These are phyloP conservation scores for Talaromyces sp. DNA, from an alignment of 2,329 filamentous ascomycete genomes.

Conservation along the genomic window DNA sequence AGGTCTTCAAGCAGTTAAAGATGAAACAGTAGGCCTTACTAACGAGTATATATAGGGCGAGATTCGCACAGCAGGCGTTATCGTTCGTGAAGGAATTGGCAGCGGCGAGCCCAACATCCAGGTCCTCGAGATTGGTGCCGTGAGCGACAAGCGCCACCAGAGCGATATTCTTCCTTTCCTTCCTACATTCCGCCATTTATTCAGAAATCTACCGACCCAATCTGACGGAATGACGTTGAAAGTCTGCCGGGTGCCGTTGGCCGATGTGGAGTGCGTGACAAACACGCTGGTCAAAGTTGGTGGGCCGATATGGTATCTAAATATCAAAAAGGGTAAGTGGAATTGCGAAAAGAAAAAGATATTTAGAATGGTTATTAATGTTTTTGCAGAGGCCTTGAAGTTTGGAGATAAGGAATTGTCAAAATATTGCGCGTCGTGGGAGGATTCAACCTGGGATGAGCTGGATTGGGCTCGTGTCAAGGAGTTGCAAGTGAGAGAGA, in stretches of 20 bases:
- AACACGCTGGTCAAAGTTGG: constrained; percentile 56
- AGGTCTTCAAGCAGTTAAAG: constrained; percentile 18
- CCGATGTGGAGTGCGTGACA: constrained; percentile 81
- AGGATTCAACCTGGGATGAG: constrained; percentile 72
- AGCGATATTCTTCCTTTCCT: constrained; percentile 87
- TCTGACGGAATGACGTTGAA: constrained; percentile 66
- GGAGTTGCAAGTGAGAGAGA: constrained; percentile 74
- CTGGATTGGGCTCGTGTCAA: constrained; percentile 76
- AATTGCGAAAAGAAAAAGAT: not conserved
- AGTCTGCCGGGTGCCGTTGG: constrained; percentile 64
- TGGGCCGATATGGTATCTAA: constrained; percentile 44
- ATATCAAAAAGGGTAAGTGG: constrained; percentile 46
- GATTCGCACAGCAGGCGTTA: constrained; percentile 73
- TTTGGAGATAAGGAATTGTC: constrained; percentile 66
- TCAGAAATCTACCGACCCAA: constrained; percentile 63
- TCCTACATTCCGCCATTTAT: constrained; percentile 61
- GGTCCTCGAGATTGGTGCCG: constrained; percentile 70
- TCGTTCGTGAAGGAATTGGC: constrained; percentile 70
- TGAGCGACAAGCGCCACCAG: constrained; percentile 65
- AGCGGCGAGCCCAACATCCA: constrained; percentile 67
- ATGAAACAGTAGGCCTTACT: not conserved
- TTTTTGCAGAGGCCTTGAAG: constrained; percentile 44
- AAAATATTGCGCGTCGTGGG: constrained; percentile 69
- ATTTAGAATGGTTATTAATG: not conserved
- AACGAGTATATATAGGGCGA: constrained; percentile 55